Evolutionary conservation across 192 early-diverging fungal genomes (phyloP), one percentile per base, ranked within the genome.

Genomic region (Bifiguratus adelaidae): DNA sequence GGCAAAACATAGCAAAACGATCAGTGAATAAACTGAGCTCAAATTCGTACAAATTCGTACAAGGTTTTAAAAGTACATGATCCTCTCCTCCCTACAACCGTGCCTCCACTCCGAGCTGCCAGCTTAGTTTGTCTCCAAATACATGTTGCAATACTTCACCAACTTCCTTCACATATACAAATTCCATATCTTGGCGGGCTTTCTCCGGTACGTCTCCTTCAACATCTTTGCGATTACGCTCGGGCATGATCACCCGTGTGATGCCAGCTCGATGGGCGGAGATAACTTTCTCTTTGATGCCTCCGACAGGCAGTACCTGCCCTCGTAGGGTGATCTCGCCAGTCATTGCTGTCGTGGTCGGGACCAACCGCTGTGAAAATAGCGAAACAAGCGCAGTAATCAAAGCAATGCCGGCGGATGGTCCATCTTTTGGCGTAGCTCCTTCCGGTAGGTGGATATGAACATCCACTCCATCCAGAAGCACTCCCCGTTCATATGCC

Each of bases 391-490:
- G 61, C 2, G 89, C 74, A 27, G 82, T 86, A 9, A 77, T 76
- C 29, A 92, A 77, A 1, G 89, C 74, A 23, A 88, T 65, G 45
- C 62, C 62, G 22, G 70, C 68, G 6, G 72, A 86, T 44, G 82
- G 86, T 0, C 89, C 89, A 67, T 92, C 89, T 60, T 92, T 92
- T 13, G 81, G 79, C 5, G 74, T 75, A 6, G 82, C 75, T 30
- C 89, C 89, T 7, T 76, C 72, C 1, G 89, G 89, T 46, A 92
- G 70, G 52, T 92, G 89, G n/a, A 92, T 80, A 59, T 92, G 89
- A n/a, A 92, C 61, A 68, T 88, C 86, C 15, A 54, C 45, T 11
- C 81, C 46, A 44, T 69, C 71, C 33, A 85, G 74, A 13, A 81
- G 42, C 23, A 68, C 70, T 2, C 58, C 58, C 13, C 58, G 58